Evolutionary conservation across 2,329 filamentous ascomycete genomes (phyloP).

Genomic region (Beauveria australis): DNA sequence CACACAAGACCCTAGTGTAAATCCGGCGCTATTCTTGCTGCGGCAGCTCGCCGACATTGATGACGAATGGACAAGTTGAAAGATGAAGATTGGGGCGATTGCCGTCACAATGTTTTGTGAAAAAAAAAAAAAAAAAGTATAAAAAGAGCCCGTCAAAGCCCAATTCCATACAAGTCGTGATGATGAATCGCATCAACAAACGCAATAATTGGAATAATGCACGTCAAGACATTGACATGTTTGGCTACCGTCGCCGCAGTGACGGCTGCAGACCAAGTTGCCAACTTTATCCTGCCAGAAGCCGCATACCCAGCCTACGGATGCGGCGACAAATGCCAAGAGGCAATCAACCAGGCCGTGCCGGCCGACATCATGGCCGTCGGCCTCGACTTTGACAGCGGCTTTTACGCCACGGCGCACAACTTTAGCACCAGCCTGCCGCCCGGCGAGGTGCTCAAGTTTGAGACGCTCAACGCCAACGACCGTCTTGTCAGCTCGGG

Average conservation of each 20-base stretch:
- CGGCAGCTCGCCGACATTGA: neutral
- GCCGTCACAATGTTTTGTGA: no score
- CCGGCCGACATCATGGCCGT: neutral
- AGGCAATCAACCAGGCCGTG: neutral
- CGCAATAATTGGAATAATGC: neutral
- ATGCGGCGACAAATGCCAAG: conserved; percentile 11
- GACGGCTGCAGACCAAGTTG: neutral
- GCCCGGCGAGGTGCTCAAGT: conserved; percentile 15
- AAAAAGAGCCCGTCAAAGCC: no score
- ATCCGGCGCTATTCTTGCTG: neutral
- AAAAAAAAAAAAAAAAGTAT: no score
- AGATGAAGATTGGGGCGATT: neutral
- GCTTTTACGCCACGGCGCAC: conserved; percentile 13
- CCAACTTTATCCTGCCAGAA: conserved; percentile 8
- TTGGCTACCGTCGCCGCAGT: neutral
- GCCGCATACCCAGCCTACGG: conserved; percentile 1
- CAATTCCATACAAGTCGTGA: no score
- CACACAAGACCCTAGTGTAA: neutral
- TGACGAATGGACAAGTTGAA: neutral
- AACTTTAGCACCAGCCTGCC: conserved; percentile 9
- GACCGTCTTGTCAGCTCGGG: conserved; percentile 9
- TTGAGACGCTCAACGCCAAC: conserved; percentile 12
- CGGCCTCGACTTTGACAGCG: conserved; percentile 10
- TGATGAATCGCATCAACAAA: no score
- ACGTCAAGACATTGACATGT: neutral